A percentile compares a stretch with the other conserved stretches of the same genome.
phyloP scores from a whole-genome alignment of 2,329 filamentous ascomycete genomes.

The Colletotrichum sansevieriae region DNA sequence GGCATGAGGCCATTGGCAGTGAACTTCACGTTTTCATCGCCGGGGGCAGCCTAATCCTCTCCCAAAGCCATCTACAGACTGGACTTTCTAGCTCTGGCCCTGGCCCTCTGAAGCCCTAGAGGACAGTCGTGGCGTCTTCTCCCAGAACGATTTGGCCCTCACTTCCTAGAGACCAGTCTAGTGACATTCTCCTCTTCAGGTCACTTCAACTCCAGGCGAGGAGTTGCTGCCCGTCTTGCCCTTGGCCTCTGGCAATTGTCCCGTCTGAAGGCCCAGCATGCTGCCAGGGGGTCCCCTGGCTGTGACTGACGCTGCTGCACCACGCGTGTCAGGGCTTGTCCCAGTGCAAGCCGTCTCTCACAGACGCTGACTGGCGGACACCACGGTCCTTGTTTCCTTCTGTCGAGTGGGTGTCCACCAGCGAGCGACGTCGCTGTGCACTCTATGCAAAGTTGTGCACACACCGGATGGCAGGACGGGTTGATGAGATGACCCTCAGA shows the following conservation, averaged over 20 bases:
- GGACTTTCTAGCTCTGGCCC: too few relatives aligned
- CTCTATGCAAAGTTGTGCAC: constrained; percentile 26
- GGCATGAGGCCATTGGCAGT: constrained; percentile 30
- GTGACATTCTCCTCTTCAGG: constrained; percentile 10
- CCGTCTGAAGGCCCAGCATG: constrained; percentile 23
- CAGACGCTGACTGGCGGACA: constrained; percentile 2
- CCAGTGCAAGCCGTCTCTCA: constrained; percentile 10
- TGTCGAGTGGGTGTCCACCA: constrained; percentile 12
- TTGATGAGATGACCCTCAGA: constrained; percentile 7
- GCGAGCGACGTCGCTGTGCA: constrained; percentile 1
- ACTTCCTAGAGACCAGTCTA: not conserved
- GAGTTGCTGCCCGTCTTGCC: constrained; percentile 13
- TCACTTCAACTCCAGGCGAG: constrained; percentile 13
- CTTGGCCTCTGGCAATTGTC: constrained; percentile 9
- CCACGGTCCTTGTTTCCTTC: constrained; percentile 3
- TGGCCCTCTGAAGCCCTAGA: too few relatives aligned
- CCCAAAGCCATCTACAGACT: constrained; percentile 23
- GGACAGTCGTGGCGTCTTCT: constrained; percentile 2
- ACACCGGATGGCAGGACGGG: constrained; percentile 29
- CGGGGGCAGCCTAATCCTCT: not conserved
- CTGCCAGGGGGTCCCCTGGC: constrained; percentile 22
- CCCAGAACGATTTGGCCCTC: not conserved
- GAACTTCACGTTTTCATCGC: too few relatives aligned
- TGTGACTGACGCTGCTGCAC: constrained; percentile 24
- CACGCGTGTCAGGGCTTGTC: constrained; percentile 18